Evolutionary conservation across 768 basidiomycete species (phyloP).

Genomic region (Lactarius vividus): DNA sequence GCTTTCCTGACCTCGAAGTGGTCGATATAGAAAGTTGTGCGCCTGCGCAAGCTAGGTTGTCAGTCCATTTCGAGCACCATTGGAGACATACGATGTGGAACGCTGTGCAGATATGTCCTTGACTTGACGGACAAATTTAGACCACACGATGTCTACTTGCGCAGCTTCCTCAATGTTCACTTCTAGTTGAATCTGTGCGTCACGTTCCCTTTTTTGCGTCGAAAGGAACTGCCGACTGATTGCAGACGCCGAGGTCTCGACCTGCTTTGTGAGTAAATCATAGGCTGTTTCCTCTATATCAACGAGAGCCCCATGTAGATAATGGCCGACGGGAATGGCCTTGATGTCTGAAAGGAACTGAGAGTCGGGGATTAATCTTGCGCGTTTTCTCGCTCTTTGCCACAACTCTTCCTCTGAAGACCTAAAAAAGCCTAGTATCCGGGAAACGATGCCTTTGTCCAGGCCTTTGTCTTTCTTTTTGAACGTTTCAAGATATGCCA

Average conservation of each 20-base stretch:
- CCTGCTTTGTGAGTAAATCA: slow-evolving; percentile 1
- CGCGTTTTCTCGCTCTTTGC: slow-evolving; percentile 2
- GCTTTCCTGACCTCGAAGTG: slow-evolving; percentile 5
- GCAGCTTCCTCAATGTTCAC: neutral
- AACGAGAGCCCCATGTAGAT: neutral
- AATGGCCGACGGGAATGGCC: neutral
- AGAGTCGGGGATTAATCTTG: slow-evolving; percentile 1
- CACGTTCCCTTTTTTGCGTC: slow-evolving; percentile 16
- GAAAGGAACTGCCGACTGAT: neutral
- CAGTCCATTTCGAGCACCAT: neutral
- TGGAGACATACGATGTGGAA: slow-evolving; percentile 8
- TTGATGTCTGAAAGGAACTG: slow-evolving; percentile 15
- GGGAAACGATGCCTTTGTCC: neutral
- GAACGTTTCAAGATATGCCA: neutral
- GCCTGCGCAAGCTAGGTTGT: slow-evolving; percentile 2
- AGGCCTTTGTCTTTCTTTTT: neutral
- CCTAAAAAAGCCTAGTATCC: neutral
- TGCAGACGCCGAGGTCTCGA: slow-evolving; percentile 7
- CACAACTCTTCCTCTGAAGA: slow-evolving; percentile 6
- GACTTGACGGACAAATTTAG: slow-evolving; percentile 6
- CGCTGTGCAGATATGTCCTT: slow-evolving; percentile 5
- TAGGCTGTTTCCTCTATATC: slow-evolving; percentile 8
- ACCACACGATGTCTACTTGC: neutral
- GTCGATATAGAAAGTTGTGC: slow-evolving; percentile 2
- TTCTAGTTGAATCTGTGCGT: slow-evolving; percentile 13